Evolutionary conservation across 306 rosid species (phyloP).

Genomic region (Castanea crenata): DNA sequence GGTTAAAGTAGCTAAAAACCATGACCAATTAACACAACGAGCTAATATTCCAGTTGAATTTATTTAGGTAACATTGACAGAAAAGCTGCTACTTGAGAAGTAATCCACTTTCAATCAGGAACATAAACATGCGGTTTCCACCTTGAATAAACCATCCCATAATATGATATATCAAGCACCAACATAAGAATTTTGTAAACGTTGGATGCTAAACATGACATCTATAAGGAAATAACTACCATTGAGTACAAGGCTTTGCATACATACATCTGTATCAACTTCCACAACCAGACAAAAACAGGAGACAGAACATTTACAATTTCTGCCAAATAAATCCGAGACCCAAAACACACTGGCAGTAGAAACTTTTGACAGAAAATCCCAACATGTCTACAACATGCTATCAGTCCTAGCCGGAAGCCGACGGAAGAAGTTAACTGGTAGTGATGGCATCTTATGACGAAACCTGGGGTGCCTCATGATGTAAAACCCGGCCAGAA

Average conservation of each 20-base stretch:
- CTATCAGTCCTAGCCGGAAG: constrained; percentile 79
- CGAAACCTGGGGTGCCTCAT: constrained; percentile 92
- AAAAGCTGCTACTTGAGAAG: too few species aligned
- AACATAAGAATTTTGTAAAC: background rate
- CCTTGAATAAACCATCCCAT: background rate
- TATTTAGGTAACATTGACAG: too few species aligned
- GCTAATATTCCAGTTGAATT: too few species aligned
- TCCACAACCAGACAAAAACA: background rate
- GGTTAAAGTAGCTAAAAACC: too few species aligned
- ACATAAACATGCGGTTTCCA: background rate
- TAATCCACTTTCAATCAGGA: too few species aligned
- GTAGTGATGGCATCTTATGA: constrained; percentile 59
- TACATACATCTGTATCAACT: background rate
- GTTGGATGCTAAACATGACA: background rate
- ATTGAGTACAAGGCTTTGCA: background rate
- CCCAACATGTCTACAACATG: constrained; percentile 46
- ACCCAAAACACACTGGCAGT: constrained; percentile 10
- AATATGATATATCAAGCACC: background rate
- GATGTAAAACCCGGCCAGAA: constrained; percentile 56
- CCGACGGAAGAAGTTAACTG: constrained; percentile 79
- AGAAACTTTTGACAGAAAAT: constrained; percentile 1
- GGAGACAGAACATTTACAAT: constrained; percentile 22
- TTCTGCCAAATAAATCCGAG: constrained; percentile 27
- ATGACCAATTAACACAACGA: too few species aligned
- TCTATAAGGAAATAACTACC: background rate